These are phyloP conservation scores for Septoria linicola DNA, from an alignment of 2,329 filamentous ascomycete genomes.

Conservation along the genomic window DNA sequence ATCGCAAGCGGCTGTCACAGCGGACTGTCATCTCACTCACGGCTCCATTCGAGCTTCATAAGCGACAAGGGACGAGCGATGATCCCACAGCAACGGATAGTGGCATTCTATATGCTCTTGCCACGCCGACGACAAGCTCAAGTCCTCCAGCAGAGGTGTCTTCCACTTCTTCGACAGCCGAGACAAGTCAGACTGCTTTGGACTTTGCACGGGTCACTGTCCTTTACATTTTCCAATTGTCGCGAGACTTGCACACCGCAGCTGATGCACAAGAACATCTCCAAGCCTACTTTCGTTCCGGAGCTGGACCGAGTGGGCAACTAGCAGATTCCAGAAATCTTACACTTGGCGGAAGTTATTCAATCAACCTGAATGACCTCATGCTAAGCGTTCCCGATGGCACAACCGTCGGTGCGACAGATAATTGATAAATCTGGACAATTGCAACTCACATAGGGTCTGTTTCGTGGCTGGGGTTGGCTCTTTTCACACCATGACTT, in stretches of 20 bases:
- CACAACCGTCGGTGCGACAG: constrained; percentile 26
- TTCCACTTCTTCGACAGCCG: constrained; percentile 9
- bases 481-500: too few species aligned
- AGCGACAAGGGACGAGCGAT: constrained; percentile 17
- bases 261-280: constrained; percentile 46
- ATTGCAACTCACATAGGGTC: too few species aligned
- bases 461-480: too few species aligned
- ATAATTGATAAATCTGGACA: too few species aligned
- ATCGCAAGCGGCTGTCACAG: constrained; percentile 27
- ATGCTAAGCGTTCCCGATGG: constrained; percentile 29
- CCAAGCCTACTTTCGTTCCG: constrained; percentile 37
- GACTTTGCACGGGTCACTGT: constrained; percentile 50
- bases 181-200: constrained; percentile 20
- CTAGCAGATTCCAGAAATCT: constrained; percentile 28
- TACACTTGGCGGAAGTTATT: constrained; percentile 33
- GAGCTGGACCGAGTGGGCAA: constrained; percentile 21
- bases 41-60: background rate
- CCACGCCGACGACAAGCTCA: constrained; percentile 12
- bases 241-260: constrained; percentile 41
- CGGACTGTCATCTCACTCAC: too few species aligned
- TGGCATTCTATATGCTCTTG: constrained; percentile 36
- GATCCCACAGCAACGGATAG: constrained; percentile 29
- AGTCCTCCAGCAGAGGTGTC: constrained; percentile 2
- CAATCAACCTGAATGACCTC: constrained; percentile 25
- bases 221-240: constrained; percentile 47